Conservation (phyloP, 2,329 filamentous ascomycete genomes). For the Fusarium sp. region DNA sequence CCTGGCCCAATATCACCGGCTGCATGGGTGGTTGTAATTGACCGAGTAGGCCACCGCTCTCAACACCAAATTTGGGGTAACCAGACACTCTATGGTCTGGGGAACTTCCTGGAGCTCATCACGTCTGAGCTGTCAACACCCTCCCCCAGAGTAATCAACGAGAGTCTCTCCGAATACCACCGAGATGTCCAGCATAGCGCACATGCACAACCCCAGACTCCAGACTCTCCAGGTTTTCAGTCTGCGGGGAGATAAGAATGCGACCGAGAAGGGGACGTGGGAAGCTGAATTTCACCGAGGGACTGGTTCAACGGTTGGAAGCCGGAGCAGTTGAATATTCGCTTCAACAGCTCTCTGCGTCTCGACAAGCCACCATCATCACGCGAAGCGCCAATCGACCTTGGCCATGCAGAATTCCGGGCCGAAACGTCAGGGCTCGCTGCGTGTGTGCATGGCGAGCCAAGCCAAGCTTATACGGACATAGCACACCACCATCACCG, state of each 20-base stretch:
- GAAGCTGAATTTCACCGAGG: slow-evolving; percentile 12
- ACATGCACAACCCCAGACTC: slow-evolving; percentile 32
- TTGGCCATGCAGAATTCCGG: slow-evolving; percentile 42
- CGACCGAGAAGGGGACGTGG: slow-evolving; percentile 11
- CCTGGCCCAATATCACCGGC: slow-evolving; percentile 18
- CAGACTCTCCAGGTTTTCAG: slow-evolving; percentile 34
- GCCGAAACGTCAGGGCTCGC: slow-evolving; percentile 40
- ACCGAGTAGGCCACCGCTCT: slow-evolving; percentile 38
- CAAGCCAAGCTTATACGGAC: slow-evolving; percentile 3
- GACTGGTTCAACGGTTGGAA: not conserved
- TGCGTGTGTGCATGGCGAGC: not conserved
- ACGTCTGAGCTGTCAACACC: slow-evolving; percentile 1
- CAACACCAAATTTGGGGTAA: slow-evolving; percentile 2
- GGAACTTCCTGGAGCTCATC: slow-evolving; percentile 13
- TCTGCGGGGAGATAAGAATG: slow-evolving; percentile 21
- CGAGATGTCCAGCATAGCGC: slow-evolving; percentile 26
- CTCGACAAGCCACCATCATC: slow-evolving; percentile 28
- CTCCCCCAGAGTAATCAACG: slow-evolving; percentile 27
- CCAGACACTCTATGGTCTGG: slow-evolving; percentile 1
- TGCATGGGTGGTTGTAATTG: slow-evolving; percentile 44
- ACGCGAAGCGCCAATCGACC: slow-evolving; percentile 34
- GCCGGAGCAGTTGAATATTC: not conserved
- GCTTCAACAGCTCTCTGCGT: not conserved
- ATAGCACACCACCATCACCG: slow-evolving; percentile 1
- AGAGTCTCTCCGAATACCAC: slow-evolving; percentile 40